phyloP scores from a whole-genome alignment of 805 yeast genomes.

The Metschnikowia chrysomelidarum region DNA sequence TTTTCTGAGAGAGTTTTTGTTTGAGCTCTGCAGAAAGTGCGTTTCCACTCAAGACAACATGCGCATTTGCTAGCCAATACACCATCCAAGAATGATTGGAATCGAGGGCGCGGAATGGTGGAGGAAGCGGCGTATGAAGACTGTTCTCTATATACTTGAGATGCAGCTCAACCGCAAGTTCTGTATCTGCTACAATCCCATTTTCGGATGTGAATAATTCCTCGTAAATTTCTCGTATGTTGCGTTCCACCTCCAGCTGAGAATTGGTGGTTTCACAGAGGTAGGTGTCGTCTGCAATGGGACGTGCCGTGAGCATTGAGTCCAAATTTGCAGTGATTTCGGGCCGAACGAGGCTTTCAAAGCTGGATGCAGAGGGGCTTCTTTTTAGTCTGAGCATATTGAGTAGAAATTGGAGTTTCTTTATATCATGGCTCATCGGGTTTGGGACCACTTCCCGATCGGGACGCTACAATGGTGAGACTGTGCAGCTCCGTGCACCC shows the following conservation, averaged over 20 bases:
- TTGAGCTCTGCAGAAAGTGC: constrained; percentile 7
- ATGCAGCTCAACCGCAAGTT: constrained; percentile 35
- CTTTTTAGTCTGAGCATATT: constrained; percentile 9
- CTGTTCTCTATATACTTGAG: constrained; percentile 40
- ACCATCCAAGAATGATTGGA: constrained; percentile 92
- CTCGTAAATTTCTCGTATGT: constrained; percentile 30
- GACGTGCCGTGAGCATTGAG: constrained; percentile 14
- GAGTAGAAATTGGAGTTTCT: constrained; percentile 10
- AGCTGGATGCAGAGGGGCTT: constrained; percentile 13
- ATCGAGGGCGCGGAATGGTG: constrained; percentile 56
- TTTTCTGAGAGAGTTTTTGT: constrained; percentile 22
- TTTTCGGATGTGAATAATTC: constrained; percentile 17
- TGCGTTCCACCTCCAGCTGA: constrained; percentile 34
- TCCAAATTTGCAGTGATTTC: constrained; percentile 8
- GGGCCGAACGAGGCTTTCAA: constrained; percentile 15
- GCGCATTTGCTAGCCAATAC: constrained; percentile 73
- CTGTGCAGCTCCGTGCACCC: constrained; percentile 6
- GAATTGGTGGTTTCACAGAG: constrained; percentile 35
- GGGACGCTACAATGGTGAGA: constrained; percentile 9
- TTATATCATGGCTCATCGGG: constrained; percentile 10
- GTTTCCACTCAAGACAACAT: constrained; percentile 18
- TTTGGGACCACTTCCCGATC: constrained; percentile 7
- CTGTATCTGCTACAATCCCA: constrained; percentile 9
- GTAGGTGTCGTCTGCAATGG: constrained; percentile 19
- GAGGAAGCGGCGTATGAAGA: constrained; percentile 47